These are phyloP conservation scores for Kluyveromyces aestuarii DNA, from an alignment of 805 yeast species.

Conservation along the genomic window DNA sequence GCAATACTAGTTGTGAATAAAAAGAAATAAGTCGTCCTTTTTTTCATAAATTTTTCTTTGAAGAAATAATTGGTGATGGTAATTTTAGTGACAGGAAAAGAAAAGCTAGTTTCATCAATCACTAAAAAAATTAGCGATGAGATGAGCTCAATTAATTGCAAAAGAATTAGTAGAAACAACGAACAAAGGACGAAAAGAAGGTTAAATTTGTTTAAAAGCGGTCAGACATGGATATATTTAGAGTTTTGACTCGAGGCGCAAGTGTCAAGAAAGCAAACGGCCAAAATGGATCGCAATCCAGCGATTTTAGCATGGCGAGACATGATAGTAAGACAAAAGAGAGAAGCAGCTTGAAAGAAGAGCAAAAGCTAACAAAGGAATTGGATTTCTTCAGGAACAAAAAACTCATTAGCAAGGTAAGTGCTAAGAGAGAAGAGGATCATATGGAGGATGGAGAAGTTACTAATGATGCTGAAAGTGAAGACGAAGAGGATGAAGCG, in stretches of 20 bases:
- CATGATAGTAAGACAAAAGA: constrained; percentile 2
- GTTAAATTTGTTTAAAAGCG: not conserved
- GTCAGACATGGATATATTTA: constrained; percentile 71
- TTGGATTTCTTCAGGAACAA: constrained; percentile 73
- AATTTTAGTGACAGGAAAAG: not conserved
- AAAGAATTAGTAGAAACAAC: not conserved
- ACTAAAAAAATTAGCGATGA: not conserved
- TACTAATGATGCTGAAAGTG: constrained; percentile 16
- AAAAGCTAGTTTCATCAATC: not conserved
- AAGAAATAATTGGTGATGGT: not conserved
- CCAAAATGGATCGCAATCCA: constrained; percentile 16
- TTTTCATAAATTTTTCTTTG: not conserved
- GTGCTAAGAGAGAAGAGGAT: constrained; percentile 8
- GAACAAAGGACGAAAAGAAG: not conserved
- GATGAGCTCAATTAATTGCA: not conserved
- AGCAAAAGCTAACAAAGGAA: constrained; percentile 54
- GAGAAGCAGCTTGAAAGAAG: constrained; percentile 29
- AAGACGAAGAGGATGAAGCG: constrained; percentile 23
- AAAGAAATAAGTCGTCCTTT: not conserved
- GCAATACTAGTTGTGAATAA: no score
- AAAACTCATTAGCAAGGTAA: constrained; percentile 29
- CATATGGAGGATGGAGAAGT: constrained; percentile 18
- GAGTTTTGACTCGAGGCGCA: constrained; percentile 81
- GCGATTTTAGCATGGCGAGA: constrained; percentile 16
- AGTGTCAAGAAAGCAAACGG: constrained; percentile 48